Evolutionary conservation across 1,139 yeast species (phyloP).

Genomic region (Suhomyces panamericanus): DNA sequence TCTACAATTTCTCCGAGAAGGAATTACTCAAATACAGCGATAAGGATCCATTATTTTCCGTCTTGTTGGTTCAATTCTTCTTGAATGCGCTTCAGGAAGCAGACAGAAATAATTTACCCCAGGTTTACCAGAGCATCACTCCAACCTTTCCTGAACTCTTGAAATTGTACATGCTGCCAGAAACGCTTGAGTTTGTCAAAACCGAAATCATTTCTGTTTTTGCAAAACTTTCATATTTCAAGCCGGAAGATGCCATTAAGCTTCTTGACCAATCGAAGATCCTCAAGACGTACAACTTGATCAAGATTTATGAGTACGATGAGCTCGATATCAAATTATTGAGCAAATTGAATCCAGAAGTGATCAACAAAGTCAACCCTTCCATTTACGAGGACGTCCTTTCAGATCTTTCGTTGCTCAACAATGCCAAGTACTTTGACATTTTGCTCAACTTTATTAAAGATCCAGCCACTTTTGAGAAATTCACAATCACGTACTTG

Average conservation of each 20-base stretch:
- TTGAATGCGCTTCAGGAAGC: constrained; percentile 19
- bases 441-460: constrained; percentile 32
- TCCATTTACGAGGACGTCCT: constrained; percentile 16
- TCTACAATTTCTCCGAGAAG: constrained; percentile 14
- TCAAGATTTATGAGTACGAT: constrained; percentile 10
- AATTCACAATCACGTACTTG: constrained; percentile 20
- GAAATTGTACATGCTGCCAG: constrained; percentile 6
- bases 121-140: constrained; percentile 15
- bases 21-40: constrained; percentile 17
- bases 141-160: constrained; percentile 16
- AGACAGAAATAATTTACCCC: background rate
- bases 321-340: constrained; percentile 27
- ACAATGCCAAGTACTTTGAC: constrained; percentile 27
- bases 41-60: constrained; percentile 29
- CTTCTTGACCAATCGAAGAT: constrained; percentile 15
- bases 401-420: constrained; percentile 22
- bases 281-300: constrained; percentile 25
- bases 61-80: constrained; percentile 32
- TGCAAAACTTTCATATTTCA: constrained; percentile 19
- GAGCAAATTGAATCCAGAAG: constrained; percentile 25
- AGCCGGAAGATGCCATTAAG: constrained; percentile 1
- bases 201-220: constrained; percentile 23
- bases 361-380: constrained; percentile 14
- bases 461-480: constrained; percentile 21
- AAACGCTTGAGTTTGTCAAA: constrained; percentile 9